Evolutionary conservation across 2,329 filamentous ascomycete species (phyloP).

Genomic region (Epichloe hybrida): DNA sequence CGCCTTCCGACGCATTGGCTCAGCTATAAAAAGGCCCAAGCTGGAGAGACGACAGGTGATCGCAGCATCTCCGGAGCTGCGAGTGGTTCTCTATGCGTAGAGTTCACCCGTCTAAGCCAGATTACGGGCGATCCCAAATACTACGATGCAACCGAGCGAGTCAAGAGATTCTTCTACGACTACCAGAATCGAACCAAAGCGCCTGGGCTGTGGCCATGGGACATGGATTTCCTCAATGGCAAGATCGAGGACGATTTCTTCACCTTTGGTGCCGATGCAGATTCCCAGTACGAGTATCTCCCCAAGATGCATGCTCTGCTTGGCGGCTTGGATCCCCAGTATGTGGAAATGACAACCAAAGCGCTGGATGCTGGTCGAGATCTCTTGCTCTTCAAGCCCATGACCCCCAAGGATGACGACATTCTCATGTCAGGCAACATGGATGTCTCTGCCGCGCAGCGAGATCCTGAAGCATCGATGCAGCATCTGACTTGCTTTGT

Average conservation of each 20-base stretch:
- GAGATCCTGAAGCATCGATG: constrained; percentile 21
- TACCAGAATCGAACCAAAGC: constrained; percentile 53
- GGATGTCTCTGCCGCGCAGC: constrained; percentile 14
- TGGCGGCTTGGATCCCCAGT: constrained; percentile 49
- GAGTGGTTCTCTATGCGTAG: constrained; percentile 54
- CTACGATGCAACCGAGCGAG: constrained; percentile 61
- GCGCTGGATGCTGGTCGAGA: constrained; percentile 48
- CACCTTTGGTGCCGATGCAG: constrained; percentile 30
- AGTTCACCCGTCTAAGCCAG: constrained; percentile 64
- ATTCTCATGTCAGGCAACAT: constrained; percentile 43
- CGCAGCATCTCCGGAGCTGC: constrained; percentile 28
- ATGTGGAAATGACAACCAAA: constrained; percentile 49
- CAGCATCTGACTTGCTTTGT: constrained; percentile 58
- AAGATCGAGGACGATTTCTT: constrained; percentile 26
- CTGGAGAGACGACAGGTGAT: constrained; percentile 23
- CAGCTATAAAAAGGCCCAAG: constrained; percentile 27
- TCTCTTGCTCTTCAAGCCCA: constrained; percentile 54
- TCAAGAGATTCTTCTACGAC: constrained; percentile 53
- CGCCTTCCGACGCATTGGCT: constrained; percentile 34
- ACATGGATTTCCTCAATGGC: constrained; percentile 46
- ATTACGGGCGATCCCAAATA: constrained; percentile 60
- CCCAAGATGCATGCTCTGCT: constrained; percentile 48
- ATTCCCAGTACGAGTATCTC: constrained; percentile 46
- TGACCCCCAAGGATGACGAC: constrained; percentile 44
- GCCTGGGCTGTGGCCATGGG: constrained; percentile 60